Base-by-base conservation (phyloP, 805 yeast species). In the Maudiozyma bulderi region DNA sequence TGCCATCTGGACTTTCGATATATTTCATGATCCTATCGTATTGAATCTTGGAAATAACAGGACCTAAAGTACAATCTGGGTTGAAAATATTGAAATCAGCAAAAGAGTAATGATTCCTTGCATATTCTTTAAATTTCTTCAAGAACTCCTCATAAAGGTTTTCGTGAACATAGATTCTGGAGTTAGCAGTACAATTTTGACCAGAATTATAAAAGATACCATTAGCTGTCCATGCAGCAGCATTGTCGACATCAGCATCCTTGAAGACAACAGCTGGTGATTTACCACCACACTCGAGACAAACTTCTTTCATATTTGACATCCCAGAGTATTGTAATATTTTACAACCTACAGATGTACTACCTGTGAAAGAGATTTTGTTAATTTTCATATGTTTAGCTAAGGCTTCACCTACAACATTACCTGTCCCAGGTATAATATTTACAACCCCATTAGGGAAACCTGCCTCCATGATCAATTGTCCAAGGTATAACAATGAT, bases 151-250 rank as follows among this genome's bases (percentile, higher is more conserved):
- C 80, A 63, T 75, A 75, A 46, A 77, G 59, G 20, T 66, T 70
- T 48, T 74, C 75, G 54, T 77, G 80, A 48, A 77, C 71, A 57
- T 74, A 75, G 45, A 77, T 64, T 60, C 82, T 71, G 20, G 81
- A 77, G 55, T 79, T 79, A 32, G 82, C 80, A 51, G 80, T 74
- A 62, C 82, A 77, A 54, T 77, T 79, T 63, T 77, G 80, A 56
- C 82, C 82, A 34, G 78, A 69, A 63, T 77, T 77, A 67, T 69
- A 75, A 66, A 72, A 76, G 50, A 77, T 77, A 53, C 80, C 81
- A 28, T 66, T 54, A 42, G 68, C 69, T 2, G 73, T 74, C 73
- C 77, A 73, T 47, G 72, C 66, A 15, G 68, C 65, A 20, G 76
- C 74, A 41, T 61, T 59, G 9, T 70, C 71, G 39, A 73, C 46